These are phyloP conservation scores for Mytilinidion resinicola DNA, from an alignment of 495 filamentous ascomycete genomes.

Conservation along the genomic window DNA sequence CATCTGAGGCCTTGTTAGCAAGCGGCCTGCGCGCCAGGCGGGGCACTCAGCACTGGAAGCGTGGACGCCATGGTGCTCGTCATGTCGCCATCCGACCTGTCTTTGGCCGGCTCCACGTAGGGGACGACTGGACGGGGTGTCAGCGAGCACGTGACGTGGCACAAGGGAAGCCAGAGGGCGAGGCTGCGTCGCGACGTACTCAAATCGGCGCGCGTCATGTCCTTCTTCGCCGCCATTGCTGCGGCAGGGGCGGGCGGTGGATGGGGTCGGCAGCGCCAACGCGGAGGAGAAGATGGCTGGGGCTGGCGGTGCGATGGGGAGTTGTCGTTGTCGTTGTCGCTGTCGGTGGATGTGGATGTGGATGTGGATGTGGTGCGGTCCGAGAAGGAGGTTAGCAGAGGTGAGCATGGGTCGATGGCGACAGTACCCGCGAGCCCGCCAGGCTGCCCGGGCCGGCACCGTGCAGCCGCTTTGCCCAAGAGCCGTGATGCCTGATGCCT, in stretches of 20 bases:
- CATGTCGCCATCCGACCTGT: constrained; percentile 50
- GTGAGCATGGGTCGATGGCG: background rate
- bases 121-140: constrained; percentile 49
- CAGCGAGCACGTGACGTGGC: constrained; percentile 24
- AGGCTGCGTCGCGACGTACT: constrained; percentile 46
- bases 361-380: background rate
- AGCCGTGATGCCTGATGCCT: too few species aligned
- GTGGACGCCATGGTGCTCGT: constrained; percentile 35
- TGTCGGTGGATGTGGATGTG: background rate
- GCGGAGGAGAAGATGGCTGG: constrained; percentile 1
- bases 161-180: background rate
- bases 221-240: constrained; percentile 68
- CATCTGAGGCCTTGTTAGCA: constrained; percentile 85
- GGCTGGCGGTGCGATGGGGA: constrained; percentile 1
- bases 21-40: constrained; percentile 46
- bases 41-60: background rate
- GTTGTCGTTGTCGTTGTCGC: too few species aligned
- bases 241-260: background rate
- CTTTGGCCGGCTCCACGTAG: constrained; percentile 53
- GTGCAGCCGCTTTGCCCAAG: too few species aligned
- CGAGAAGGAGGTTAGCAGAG: background rate
- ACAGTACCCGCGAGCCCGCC: too few species aligned
- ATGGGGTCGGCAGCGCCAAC: background rate
- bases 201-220: constrained; percentile 80
- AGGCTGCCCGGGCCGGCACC: too few species aligned